Base-by-base conservation (phyloP, 192 early-diverging fungal genomes). In the Chytriomyces sp. region DNA sequence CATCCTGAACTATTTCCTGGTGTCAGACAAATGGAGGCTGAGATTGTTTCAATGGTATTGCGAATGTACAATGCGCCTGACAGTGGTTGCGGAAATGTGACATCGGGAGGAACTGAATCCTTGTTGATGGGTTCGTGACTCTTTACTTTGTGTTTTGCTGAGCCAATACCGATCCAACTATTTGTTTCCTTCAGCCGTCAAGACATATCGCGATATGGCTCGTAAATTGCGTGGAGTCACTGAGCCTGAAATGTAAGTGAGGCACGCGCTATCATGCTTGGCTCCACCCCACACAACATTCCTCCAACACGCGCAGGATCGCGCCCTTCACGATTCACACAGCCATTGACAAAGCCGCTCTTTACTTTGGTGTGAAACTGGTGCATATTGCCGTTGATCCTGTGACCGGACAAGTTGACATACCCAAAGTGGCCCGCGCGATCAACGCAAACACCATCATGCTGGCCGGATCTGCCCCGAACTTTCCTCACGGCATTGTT, bases 1-100 rank as follows among this genome's bases (percentile, higher is more conserved):
- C 96, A 99, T 70, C 94, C 96, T 2, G 94, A 94, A 53, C 86
- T 97, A 55, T 99, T 97, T 84, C 95, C 95, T 1, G 94, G 94
- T 31, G 80, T 95, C n/a, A 88, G 96, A 44, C 88, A 91, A 59
- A 94, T 99, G 88, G 96, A 99, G 75, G 93, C 94, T 49, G 96
- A 99, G 75, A 84, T 95, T 30, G 91, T 96, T 44, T 87, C 89
- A 6, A 97, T 99, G 95, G 94, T 96, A 3, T 76, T 93, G 22
- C 60, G 82, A 33, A 91, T 99, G 77, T 96, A 94, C 86, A 89
- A 96, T 72, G 94, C 87, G 36, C 85, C 85, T 0, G 66, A 65
- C 6, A 82, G 83, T 10, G 91, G 88, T 57, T 91, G 92, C 74
- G 95, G 94, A 25, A 90, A 88, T 34, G 91, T 95, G 72, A 99